Conservation (phyloP, 2,329 filamentous ascomycete species). For the Monilinia fructicola region DNA sequence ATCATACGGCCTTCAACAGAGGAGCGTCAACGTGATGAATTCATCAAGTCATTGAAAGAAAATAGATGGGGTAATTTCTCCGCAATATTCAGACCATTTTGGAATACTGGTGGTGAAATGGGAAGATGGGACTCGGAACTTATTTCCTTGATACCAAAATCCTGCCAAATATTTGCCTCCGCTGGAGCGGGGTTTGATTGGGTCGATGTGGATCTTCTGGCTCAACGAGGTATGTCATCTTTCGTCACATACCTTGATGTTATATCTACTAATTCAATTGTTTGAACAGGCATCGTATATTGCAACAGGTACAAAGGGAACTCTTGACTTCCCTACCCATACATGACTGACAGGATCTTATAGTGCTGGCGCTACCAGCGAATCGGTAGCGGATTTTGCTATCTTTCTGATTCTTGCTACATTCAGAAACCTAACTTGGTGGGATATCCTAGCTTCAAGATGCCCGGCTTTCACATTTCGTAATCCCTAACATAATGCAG, state of each 20-base stretch:
- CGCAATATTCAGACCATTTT: slow-evolving; percentile 57
- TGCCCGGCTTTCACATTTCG: neutral
- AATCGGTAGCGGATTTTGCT: slow-evolving; percentile 71
- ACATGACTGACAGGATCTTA: neutral
- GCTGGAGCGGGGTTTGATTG: slow-evolving; percentile 65
- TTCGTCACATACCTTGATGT: neutral
- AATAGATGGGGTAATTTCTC: slow-evolving; percentile 55
- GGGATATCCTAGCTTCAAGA: too few species aligned
- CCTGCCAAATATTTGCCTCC: slow-evolving; percentile 56
- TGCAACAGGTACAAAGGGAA: slow-evolving; percentile 55
- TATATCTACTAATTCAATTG: neutral
- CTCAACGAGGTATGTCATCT: slow-evolving; percentile 48
- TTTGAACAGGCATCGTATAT: slow-evolving; percentile 56
- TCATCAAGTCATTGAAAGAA: slow-evolving; percentile 51
- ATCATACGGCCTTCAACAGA: slow-evolving; percentile 51
- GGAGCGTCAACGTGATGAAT: slow-evolving; percentile 53
- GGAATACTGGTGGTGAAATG: slow-evolving; percentile 66
- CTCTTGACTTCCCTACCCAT: neutral
- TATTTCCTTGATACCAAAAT: slow-evolving; percentile 53
- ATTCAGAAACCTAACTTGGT: slow-evolving; percentile 68
- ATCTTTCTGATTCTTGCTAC: slow-evolving; percentile 67
- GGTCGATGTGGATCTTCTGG: slow-evolving; percentile 60
- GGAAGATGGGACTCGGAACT: slow-evolving; percentile 61
- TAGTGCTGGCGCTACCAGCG: slow-evolving; percentile 64
- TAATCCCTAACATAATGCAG: slow-evolving; percentile 8